Percentiles rank a stretch among this genome's conserved stretches.
Evolutionary conservation across 2,329 filamentous ascomycete species (phyloP).

Genomic region (Cercospora berteroae): DNA sequence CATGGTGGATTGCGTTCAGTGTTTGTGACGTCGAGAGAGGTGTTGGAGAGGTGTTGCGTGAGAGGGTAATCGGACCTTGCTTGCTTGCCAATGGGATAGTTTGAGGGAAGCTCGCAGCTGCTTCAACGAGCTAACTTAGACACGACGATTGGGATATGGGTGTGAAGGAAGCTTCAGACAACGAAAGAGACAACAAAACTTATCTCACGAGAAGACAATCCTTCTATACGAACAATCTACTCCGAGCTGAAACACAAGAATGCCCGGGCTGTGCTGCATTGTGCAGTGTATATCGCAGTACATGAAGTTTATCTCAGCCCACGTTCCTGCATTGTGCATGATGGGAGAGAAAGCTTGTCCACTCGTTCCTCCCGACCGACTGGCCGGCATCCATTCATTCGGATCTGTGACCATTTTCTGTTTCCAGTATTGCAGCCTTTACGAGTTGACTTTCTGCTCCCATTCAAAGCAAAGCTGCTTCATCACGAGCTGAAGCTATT

Average conservation of each 20-base stretch:
- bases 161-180: no score
- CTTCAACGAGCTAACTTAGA: background rate
- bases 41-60: background rate
- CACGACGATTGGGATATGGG: no score
- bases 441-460: background rate
- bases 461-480: background rate
- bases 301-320: constrained; percentile 1
- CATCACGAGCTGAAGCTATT: background rate
- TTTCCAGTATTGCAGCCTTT: background rate
- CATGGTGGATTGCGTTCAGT: constrained; percentile 4
- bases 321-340: constrained; percentile 9
- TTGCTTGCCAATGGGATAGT: background rate
- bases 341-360: background rate
- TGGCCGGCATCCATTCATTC: background rate
- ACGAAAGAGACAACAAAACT: no score
- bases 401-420: background rate
- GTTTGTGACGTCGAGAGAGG: background rate
- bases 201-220: background rate
- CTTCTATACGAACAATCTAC: background rate
- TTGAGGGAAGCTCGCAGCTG: background rate
- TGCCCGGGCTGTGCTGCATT: constrained; percentile 2
- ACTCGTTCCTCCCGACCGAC: background rate
- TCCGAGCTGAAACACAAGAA: background rate
- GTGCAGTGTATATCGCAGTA: constrained; percentile 13
- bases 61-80: background rate